Conservation (phyloP, 2,329 filamentous ascomycete species). For the Colletotrichum liriopes region DNA sequence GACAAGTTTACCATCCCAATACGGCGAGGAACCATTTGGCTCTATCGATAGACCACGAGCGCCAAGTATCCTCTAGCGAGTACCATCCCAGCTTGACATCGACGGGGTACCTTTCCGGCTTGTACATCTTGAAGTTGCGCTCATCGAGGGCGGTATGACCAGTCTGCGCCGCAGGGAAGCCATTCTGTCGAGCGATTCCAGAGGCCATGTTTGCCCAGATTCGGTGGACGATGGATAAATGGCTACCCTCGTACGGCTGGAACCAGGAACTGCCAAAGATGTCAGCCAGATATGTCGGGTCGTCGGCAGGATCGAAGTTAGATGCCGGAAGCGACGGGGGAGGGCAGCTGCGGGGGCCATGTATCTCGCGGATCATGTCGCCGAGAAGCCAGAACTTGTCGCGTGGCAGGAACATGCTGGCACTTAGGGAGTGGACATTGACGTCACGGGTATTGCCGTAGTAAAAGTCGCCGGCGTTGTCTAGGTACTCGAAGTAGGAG, state of each 20-base stretch:
- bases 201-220: constrained; percentile 18
- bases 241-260: constrained; percentile 66
- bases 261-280: constrained; percentile 43
- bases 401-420: constrained; percentile 68
- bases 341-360: constrained; percentile 40
- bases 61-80: constrained; percentile 16
- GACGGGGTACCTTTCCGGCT: constrained; percentile 23
- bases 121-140: constrained; percentile 50
- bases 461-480: constrained; percentile 64
- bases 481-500: constrained; percentile 65
- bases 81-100: constrained; percentile 23
- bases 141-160: constrained; percentile 59
- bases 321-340: constrained; percentile 9
- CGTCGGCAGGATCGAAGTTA: background rate
- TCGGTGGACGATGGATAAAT: constrained; percentile 26
- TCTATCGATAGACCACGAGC: constrained; percentile 7
- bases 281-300: constrained; percentile 15
- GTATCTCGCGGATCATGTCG: constrained; percentile 47
- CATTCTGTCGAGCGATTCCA: constrained; percentile 46
- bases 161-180: constrained; percentile 51
- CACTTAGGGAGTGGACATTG: constrained; percentile 68
- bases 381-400: constrained; percentile 59
- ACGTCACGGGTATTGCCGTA: constrained; percentile 64
- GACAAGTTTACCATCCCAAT: background rate
- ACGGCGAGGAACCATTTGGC: constrained; percentile 1